Percentiles rank a stretch among this genome's conserved stretches.
Conservation (phyloP, 441 rosid genomes). For the Corymbia calophylla region DNA sequence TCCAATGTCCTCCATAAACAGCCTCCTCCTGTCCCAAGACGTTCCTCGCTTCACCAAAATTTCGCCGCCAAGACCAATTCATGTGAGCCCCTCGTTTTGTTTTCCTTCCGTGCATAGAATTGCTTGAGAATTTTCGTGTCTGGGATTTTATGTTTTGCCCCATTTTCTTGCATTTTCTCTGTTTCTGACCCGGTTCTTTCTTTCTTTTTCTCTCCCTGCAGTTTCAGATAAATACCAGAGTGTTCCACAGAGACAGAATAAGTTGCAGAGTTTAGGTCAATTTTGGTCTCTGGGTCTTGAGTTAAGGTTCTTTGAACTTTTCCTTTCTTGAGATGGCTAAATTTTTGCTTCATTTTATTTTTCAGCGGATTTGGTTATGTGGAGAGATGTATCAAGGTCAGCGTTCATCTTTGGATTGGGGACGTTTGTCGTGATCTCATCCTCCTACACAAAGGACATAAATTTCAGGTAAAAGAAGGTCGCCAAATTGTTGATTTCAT, state of each 20-base stretch:
- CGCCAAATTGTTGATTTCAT: neutral
- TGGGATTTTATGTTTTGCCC: neutral
- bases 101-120: neutral
- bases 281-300: neutral
- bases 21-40: slow-evolving; percentile 19
- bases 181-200: neutral
- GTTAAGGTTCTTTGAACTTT: neutral
- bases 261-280: neutral
- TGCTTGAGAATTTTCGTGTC: neutral
- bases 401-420: neutral
- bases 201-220: neutral
- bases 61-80: neutral
- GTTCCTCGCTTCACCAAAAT: neutral
- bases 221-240: neutral
- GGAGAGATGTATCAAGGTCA: slow-evolving; percentile 3
- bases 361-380: slow-evolving; percentile 6
- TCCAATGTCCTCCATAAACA: slow-evolving; percentile 30
- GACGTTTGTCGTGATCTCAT: neutral
- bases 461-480: neutral
- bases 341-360: neutral
- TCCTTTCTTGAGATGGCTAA: neutral
- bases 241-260: neutral
- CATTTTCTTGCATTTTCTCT: neutral
- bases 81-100: neutral
- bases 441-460: neutral